These are phyloP conservation scores for Fusarium sp. DNA, from an alignment of 2,329 filamentous ascomycete genomes.

Conservation along the genomic window DNA sequence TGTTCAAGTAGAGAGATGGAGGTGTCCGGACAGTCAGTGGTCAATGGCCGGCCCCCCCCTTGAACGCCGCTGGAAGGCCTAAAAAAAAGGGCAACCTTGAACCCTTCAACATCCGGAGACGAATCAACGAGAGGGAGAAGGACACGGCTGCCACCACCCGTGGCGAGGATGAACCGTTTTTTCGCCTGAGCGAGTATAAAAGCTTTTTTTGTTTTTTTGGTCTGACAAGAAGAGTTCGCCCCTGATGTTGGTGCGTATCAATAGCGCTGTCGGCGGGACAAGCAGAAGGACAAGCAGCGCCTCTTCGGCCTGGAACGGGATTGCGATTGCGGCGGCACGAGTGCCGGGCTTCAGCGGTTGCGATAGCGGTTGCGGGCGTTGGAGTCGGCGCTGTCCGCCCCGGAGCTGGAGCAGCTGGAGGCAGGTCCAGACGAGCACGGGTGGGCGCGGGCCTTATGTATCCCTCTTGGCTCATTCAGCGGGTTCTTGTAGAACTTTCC, in stretches of 20 bases:
- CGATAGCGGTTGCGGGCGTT: constrained; percentile 34
- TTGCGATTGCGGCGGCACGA: constrained; percentile 1
- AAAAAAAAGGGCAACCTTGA: constrained; percentile 31
- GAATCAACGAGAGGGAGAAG: constrained; percentile 26
- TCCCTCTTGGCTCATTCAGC: constrained; percentile 49
- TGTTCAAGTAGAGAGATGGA: constrained; percentile 1
- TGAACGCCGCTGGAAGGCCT: constrained; percentile 14
- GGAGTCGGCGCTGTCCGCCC: constrained; percentile 34
- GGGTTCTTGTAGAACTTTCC: constrained; percentile 55
- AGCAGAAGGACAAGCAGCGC: constrained; percentile 12
- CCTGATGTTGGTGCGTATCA: constrained; percentile 39
- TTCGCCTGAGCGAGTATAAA: constrained; percentile 18
- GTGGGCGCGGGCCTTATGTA: constrained; percentile 49
- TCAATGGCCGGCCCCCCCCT: neutral
- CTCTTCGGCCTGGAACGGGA: constrained; percentile 40
- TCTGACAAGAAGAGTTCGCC: constrained; percentile 5
- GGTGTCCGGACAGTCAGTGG: neutral
- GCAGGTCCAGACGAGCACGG: constrained; percentile 19
- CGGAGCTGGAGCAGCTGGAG: constrained; percentile 19
- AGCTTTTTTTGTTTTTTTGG: neutral
- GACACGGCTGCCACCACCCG: constrained; percentile 30
- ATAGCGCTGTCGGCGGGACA: constrained; percentile 20
- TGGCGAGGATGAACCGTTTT: constrained; percentile 23
- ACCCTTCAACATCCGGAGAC: constrained; percentile 31
- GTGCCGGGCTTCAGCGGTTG: constrained; percentile 31